phyloP scores from a whole-genome alignment of 2,329 filamentous ascomycete species.

The Alternaria viburni region DNA sequence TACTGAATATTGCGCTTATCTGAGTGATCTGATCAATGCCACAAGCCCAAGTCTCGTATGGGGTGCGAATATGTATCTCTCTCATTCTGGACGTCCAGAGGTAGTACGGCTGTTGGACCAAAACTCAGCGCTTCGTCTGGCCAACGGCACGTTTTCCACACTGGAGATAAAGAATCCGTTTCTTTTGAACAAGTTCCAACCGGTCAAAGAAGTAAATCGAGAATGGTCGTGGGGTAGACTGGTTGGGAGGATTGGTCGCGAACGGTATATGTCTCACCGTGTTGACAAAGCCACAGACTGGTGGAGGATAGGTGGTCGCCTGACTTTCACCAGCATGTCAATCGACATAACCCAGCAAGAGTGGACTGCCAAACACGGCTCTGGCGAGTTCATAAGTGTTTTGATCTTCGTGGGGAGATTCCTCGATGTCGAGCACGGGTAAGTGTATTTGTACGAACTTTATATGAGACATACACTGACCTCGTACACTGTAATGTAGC shows the following conservation, averaged over 20 bases:
- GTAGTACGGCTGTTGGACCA: background rate
- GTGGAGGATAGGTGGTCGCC: constrained; percentile 8
- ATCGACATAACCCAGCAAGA: constrained; percentile 1
- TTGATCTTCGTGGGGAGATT: constrained; percentile 14
- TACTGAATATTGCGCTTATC: constrained; percentile 7
- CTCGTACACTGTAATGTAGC: background rate
- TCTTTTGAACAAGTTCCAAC: background rate
- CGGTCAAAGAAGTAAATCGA: constrained; percentile 1
- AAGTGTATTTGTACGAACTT: background rate
- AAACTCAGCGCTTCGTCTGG: background rate
- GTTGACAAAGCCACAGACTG: constrained; percentile 3
- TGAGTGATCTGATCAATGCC: constrained; percentile 15
- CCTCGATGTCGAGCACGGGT: constrained; percentile 4
- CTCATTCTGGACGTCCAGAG: background rate
- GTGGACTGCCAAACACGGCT: constrained; percentile 11
- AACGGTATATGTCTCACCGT: background rate
- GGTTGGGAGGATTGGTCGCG: constrained; percentile 6
- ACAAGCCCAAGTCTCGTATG: constrained; percentile 7
- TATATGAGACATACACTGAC: background rate
- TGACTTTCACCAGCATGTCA: constrained; percentile 15
- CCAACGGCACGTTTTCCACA: background rate
- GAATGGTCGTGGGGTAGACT: constrained; percentile 3
- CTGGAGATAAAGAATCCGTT: background rate
- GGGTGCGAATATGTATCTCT: constrained; percentile 14
- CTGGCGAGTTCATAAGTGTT: constrained; percentile 14